Evolutionary conservation across 139 green algal genomes (phyloP).

Genomic region (Pleodorina starrii): DNA sequence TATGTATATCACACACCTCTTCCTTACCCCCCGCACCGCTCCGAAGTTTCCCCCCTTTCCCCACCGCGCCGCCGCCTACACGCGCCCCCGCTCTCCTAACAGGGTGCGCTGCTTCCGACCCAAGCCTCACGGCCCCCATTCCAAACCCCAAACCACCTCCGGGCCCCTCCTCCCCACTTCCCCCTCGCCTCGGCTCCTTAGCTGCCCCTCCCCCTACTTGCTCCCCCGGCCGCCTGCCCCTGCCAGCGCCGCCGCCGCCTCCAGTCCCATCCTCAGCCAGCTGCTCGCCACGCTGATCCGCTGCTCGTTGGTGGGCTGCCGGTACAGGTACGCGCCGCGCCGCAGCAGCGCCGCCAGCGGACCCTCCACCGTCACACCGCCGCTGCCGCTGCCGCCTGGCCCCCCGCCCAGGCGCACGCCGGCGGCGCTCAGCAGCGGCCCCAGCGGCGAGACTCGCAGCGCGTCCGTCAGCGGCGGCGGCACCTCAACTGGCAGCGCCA

Average conservation of each 20-base stretch:
- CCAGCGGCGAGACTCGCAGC: conserved; percentile 71
- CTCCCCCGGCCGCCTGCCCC: not conserved
- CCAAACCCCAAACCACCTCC: too few species aligned
- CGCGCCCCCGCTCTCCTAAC: too few species aligned
- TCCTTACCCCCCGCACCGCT: too few species aligned
- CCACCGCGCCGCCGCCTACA: too few species aligned
- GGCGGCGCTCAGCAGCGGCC: conserved; percentile 64
- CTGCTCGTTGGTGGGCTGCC: conserved; percentile 94
- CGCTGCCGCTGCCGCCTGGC: not conserved
- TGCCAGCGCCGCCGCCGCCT: conserved; percentile 36
- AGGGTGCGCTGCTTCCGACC: too few species aligned
- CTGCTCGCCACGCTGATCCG: conserved; percentile 74
- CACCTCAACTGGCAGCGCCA: conserved; percentile 83
- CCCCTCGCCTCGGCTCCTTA: too few species aligned
- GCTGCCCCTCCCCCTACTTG: too few species aligned
- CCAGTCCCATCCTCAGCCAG: conserved; percentile 72
- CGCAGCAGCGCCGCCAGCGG: conserved; percentile 83
- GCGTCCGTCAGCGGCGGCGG: conserved; percentile 65
- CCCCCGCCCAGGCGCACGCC: conserved; percentile 57
- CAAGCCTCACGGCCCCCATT: too few species aligned
- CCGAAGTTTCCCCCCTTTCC: too few species aligned
- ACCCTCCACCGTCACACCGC: conserved; percentile 86
- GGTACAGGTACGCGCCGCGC: conserved; percentile 92
- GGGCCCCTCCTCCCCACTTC: too few species aligned
- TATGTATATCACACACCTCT: too few species aligned